Evolutionary conservation across 2,329 filamentous ascomycete species (phyloP).

Genomic region (Aspergillus phoenicis): DNA sequence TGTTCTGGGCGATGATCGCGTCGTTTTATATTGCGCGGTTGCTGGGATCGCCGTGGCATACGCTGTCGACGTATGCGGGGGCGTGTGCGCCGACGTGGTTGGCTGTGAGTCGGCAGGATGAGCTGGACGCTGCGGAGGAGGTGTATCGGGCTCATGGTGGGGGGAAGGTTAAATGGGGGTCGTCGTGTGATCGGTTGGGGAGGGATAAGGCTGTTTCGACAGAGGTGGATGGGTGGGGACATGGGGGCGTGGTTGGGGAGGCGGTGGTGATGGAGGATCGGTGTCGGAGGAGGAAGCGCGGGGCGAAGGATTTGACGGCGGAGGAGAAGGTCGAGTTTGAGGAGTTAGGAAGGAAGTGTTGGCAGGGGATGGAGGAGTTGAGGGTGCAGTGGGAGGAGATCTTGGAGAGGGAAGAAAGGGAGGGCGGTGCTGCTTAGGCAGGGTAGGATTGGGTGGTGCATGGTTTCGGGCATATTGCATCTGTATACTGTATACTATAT

Average conservation of each 20-base stretch:
- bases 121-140: conserved; percentile 40
- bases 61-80: conserved; percentile 72
- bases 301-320: conserved; percentile 59
- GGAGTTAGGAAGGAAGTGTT: conserved; percentile 43
- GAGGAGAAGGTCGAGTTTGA: conserved; percentile 44
- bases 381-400: conserved; percentile 43
- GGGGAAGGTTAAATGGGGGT: conserved; percentile 80
- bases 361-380: conserved; percentile 48
- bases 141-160: conserved; percentile 60
- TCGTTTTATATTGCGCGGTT: conserved; percentile 72
- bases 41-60: conserved; percentile 88
- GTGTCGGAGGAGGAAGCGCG: conserved; percentile 60
- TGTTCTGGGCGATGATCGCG: conserved; percentile 69
- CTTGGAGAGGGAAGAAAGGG: conserved; percentile 38
- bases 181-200: conserved; percentile 63
- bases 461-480: not conserved
- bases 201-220: conserved; percentile 69
- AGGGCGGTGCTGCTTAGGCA: not conserved
- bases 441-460: not conserved
- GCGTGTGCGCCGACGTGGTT: conserved; percentile 78
- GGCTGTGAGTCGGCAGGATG: conserved; percentile 63
- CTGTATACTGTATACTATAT: not conserved
- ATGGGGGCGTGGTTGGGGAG: conserved; percentile 59
- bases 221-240: conserved; percentile 84
- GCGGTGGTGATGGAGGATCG: conserved; percentile 52